Conservation (phyloP, 2,329 filamentous ascomycete genomes). For the Corniculantispora saksenae region DNA sequence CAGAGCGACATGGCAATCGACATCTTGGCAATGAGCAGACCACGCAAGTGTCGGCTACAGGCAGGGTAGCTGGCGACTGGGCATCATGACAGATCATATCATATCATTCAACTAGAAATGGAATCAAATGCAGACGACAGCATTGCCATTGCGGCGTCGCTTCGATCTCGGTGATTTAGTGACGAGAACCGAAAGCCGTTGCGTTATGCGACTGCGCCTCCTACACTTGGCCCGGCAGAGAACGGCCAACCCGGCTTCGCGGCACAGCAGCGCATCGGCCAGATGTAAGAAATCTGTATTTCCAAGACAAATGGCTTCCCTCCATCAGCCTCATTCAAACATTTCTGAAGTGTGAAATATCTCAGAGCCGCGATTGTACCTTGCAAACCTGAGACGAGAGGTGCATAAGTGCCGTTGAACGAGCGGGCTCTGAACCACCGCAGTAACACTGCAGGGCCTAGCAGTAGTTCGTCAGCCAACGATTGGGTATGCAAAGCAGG, state of each 20-base stretch:
- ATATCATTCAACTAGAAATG: background rate
- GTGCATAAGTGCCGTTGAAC: conserved; percentile 1
- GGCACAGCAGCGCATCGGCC: background rate
- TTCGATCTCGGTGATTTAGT: background rate
- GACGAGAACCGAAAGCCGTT: background rate
- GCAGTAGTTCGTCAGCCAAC: background rate
- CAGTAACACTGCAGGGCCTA: background rate
- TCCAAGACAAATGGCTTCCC: background rate
- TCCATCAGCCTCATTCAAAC: background rate
- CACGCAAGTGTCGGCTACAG: background rate
- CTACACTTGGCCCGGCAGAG: background rate
- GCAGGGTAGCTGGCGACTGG: background rate
- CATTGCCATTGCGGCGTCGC: too few relatives aligned
- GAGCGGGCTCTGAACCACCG: background rate
- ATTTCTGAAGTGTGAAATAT: background rate
- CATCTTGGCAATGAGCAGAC: background rate
- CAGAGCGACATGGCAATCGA: background rate
- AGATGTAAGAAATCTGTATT: background rate
- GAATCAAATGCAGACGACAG: background rate
- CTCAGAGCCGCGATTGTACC: background rate
- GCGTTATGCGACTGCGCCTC: background rate
- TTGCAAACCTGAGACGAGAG: conserved; percentile 9
- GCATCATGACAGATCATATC: background rate
- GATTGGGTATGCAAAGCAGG: background rate
- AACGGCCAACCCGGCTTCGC: conserved; percentile 1